Percentiles rank a stretch among this genome's conserved stretches.
Evolutionary conservation across 306 rosid species (phyloP).

Genomic region (Datisca glomerata): DNA sequence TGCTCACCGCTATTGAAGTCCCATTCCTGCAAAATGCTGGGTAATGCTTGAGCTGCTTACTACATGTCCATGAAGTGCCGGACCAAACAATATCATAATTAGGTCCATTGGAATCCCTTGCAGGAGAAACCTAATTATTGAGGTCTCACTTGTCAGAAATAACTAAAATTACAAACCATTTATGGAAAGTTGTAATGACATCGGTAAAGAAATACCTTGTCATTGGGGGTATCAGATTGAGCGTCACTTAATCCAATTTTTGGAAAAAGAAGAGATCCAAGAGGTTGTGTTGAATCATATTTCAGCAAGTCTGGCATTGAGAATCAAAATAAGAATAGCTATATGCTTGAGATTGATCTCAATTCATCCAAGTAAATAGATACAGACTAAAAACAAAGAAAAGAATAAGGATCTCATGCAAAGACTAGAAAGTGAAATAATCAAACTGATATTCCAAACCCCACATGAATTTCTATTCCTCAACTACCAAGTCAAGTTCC

Average conservation of each 20-base stretch:
- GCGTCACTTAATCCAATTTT: conserved; percentile 23
- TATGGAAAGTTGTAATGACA: background rate
- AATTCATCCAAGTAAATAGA: no score
- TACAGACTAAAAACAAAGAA: no score
- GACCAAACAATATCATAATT: conserved; percentile 87
- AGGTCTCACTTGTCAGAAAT: conserved; percentile 10
- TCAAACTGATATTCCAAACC: no score
- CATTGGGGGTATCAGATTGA: conserved; percentile 27
- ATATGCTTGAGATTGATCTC: no score
- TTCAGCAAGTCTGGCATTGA: conserved; percentile 33
- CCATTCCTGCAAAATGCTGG: conserved; percentile 80
- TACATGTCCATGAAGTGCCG: conserved; percentile 84
- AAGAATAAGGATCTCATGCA: no score
- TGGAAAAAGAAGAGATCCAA: conserved; percentile 24
- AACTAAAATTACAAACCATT: conserved; percentile 11
- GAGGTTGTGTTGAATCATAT: conserved; percentile 29
- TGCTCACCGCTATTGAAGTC: conserved; percentile 69
- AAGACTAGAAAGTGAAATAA: no score
- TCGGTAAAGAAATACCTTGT: conserved; percentile 27
- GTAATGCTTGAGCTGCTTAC: conserved; percentile 90
- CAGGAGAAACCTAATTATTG: conserved; percentile 35
- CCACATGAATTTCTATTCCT: no score
- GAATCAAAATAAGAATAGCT: background rate
- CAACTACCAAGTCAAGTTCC: no score
- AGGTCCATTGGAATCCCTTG: conserved; percentile 42